Evolutionary conservation across 352 stramenopile species (phyloP), one percentile per base, ranked within the genome.

Genomic region (Globisporangium abappressorium): DNA sequence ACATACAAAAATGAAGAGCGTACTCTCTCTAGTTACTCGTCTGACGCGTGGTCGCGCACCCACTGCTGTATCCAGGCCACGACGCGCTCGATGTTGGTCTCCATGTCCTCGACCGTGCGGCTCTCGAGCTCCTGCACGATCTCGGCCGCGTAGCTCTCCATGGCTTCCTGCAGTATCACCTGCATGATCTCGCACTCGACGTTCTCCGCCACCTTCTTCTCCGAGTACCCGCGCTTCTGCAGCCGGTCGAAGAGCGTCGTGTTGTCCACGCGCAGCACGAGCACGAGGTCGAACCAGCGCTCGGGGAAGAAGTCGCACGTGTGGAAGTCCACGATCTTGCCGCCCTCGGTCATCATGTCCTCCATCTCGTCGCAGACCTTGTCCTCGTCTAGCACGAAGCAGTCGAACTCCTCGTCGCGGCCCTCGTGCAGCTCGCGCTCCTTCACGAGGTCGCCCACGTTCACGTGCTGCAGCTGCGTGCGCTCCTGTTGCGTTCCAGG

Each of bases 141-240:
- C 69, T 98, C 91, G 1, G 76, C 47, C 26, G 88, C 91, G 78
- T 99, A 99, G 55, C 84, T 94, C 78, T 99, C 96, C 26, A 80
- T 78, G 24, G 97, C 97, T 64, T 99, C 97, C 62, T 99, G 96
- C 12, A 99, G 76, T 59, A 99, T 92, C 9, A 99, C 93, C 77
- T 97, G 91, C 97, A 99, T 99, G 75, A 99, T 99, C 82, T 99
- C 97, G 68, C 93, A 98, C 78, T 98, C 85, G 74, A 98, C 93
- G 75, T 99, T 99, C 77, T 99, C 96, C 18, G 71, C 71, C 70
- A 98, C 78, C 70, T 99, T 99, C 75, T 98, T 98, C 62, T 98
- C 87, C 66, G 78, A 93, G 78, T 99, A 99, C 30, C 95, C 95
- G 67, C 90, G 87, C 66, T 84, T 83, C 38, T 86, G 75, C 41